Evolutionary conservation across 2,329 filamentous ascomycete species (phyloP).

Genomic region (Dissoconium aciculare): DNA sequence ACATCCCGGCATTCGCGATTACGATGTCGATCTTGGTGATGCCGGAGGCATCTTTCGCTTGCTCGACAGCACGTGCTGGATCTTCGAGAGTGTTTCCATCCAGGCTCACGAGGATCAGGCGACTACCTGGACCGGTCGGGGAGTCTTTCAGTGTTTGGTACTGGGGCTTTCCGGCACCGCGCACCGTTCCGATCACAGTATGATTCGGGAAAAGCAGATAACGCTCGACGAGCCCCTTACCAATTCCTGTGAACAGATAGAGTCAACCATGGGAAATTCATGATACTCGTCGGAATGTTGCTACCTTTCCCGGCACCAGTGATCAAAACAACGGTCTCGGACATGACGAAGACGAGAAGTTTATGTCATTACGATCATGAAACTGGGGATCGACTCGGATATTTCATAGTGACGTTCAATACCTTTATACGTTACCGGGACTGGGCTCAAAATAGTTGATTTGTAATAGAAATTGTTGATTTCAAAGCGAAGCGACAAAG

Average conservation of each 20-base stretch:
- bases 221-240: background rate
- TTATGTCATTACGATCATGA: background rate
- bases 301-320: background rate
- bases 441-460: background rate
- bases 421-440: background rate
- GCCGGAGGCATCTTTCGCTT: background rate
- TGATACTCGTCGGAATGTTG: background rate
- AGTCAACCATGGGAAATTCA: background rate
- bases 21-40: constrained; percentile 9
- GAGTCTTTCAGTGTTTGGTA: background rate
- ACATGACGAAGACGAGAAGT: background rate
- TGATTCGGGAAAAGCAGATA: background rate
- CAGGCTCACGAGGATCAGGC: background rate
- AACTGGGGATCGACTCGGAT: background rate
- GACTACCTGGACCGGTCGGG: background rate
- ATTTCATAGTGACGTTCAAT: too few relatives aligned
- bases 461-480: background rate
- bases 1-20: constrained; percentile 11
- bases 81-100: background rate
- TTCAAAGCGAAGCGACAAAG: too few relatives aligned
- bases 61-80: background rate
- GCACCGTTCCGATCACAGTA: background rate
- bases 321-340: constrained; percentile 1
- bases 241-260: background rate
- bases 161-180: background rate